Evolutionary conservation across 2,329 filamentous ascomycete genomes (phyloP), one percentile per base, ranked within the genome.

Genomic region (Pseudocercospora fijiensis): DNA sequence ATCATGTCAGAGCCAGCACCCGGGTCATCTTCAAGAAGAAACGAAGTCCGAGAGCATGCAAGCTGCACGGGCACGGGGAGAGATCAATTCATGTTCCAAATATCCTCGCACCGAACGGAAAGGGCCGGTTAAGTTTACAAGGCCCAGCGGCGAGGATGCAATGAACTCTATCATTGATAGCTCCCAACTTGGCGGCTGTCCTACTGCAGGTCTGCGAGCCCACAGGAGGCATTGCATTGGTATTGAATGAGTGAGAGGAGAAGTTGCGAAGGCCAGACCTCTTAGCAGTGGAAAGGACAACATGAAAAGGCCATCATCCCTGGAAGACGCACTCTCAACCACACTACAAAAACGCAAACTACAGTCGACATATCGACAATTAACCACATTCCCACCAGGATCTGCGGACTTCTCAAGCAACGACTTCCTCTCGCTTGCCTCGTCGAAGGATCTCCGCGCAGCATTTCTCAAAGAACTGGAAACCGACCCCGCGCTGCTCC

Each of bases 321-420:
- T 74, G 4, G 71, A 76, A 60, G 53, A 56, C 13, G 60, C 70
- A 13, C 67, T 76, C 69, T 71, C 57, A 63, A 52, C 66, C 62
- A 58, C 69, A 49, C 70, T 81, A 22, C 69, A 77, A 60, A 76
- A 75, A 53, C 76, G 82, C 62, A 76, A 78, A 61, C 67, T 75
- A 30, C 78, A 78, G 59, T 79, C 80, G 6, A 79, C 78, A 24
- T 78, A 82, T 10, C 79, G 83, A 53, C 75, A 74, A 45, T 73
- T 85, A 20, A 84, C 82, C n/a, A 75, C 80, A 10, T 74, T 78
- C 24, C 76, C 80, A 0, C 66, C 76, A 11, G 72, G 71, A 37
- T 65, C 72, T 2, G 72, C 75, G 24, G 87, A 90, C 75, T 88
- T 89, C 70, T 87, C 85, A 1, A 88, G 86, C 53, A 88, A 88